These are phyloP conservation scores for Fusarium paranaense DNA, from an alignment of 2,329 filamentous ascomycete species.

Conservation along the genomic window DNA sequence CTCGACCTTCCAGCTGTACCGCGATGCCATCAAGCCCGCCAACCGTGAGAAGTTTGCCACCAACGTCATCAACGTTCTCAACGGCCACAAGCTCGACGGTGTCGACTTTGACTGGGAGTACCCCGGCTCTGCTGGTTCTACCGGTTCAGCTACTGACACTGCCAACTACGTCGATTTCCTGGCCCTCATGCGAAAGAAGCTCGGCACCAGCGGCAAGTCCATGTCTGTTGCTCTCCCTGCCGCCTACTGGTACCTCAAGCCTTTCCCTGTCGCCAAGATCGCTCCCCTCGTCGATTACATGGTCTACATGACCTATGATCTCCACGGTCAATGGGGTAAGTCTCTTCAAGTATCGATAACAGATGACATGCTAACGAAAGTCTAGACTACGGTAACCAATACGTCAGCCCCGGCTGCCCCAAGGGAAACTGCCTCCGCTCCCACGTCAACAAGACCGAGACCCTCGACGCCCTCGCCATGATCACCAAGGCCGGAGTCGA, in stretches of 20 bases:
- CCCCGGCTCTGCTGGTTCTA: constrained; percentile 45
- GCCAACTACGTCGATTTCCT: constrained; percentile 51
- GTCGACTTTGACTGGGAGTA: constrained; percentile 63
- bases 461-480: constrained; percentile 50
- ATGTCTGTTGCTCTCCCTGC: constrained; percentile 53
- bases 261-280: constrained; percentile 50
- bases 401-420: constrained; percentile 41
- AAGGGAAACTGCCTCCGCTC: constrained; percentile 50
- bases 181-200: constrained; percentile 41
- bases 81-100: constrained; percentile 55
- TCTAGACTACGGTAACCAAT: constrained; percentile 44
- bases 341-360: background rate
- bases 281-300: constrained; percentile 49
- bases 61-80: constrained; percentile 54
- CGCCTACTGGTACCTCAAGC: constrained; percentile 54
- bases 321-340: constrained; percentile 51
- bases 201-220: constrained; percentile 46
- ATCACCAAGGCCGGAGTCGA: constrained; percentile 51
- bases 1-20: constrained; percentile 43
- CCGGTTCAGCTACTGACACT: constrained; percentile 46
- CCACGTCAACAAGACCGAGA: constrained; percentile 56
- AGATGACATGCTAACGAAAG: background rate
- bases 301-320: constrained; percentile 53
- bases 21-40: constrained; percentile 43
- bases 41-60: constrained; percentile 54